Conservation (phyloP, 495 filamentous ascomycete species). For the Aspergillus carlsbadensis region DNA sequence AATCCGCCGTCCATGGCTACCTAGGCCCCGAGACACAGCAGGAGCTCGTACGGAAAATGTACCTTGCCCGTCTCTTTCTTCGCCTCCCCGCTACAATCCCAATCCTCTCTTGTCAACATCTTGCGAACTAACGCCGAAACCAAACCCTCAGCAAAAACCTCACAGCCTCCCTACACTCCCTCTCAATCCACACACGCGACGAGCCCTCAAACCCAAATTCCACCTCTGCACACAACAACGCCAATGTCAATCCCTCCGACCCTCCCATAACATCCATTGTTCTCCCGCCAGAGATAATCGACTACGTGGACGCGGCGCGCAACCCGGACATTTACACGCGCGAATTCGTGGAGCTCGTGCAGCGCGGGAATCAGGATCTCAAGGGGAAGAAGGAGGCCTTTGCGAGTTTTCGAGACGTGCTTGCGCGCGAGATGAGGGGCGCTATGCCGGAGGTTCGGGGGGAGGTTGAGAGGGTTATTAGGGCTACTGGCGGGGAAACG, state of each 20-base stretch:
- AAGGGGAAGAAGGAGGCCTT: slow-evolving; percentile 85
- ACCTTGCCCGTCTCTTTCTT: slow-evolving; percentile 22
- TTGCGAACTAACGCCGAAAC: slow-evolving; percentile 10
- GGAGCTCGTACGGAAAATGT: slow-evolving; percentile 64
- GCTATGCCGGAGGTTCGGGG: slow-evolving; percentile 74
- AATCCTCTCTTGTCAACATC: slow-evolving; percentile 14
- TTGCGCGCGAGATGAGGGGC: slow-evolving; percentile 75
- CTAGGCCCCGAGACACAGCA: slow-evolving; percentile 60
- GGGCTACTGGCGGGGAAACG: slow-evolving; percentile 32
- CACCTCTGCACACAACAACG: slow-evolving; percentile 26
- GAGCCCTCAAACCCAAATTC: slow-evolving; percentile 28
- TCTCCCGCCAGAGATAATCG: slow-evolving; percentile 85
- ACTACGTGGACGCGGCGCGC: slow-evolving; percentile 88
- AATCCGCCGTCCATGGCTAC: slow-evolving; percentile 70
- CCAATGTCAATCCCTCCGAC: slow-evolving; percentile 45
- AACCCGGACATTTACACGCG: slow-evolving; percentile 99
- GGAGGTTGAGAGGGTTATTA: slow-evolving; percentile 66
- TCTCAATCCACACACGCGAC: slow-evolving; percentile 40
- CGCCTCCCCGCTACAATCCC: slow-evolving; percentile 13
- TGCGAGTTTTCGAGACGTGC: slow-evolving; percentile 71
- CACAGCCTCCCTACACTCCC: slow-evolving; percentile 37
- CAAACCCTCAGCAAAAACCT: slow-evolving; percentile 39
- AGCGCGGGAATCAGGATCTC: slow-evolving; percentile 78
- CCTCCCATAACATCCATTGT: slow-evolving; percentile 47
- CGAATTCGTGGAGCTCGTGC: slow-evolving; percentile 90